Evolutionary conservation across 2,329 filamentous ascomycete genomes (phyloP).

Genomic region (Aureobasidium zeae): DNA sequence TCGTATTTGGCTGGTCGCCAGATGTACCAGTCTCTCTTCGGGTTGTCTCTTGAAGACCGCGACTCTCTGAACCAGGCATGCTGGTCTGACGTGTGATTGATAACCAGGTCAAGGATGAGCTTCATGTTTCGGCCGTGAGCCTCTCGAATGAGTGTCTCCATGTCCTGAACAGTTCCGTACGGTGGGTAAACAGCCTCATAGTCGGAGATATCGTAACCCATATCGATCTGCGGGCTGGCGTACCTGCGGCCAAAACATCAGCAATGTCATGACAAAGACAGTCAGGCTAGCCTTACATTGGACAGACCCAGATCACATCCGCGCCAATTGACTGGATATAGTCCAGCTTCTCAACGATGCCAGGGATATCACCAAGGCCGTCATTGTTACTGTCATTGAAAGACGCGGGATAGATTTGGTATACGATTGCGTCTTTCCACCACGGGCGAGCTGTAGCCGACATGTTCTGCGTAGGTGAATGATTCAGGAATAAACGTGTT

Average conservation of each 20-base stretch:
- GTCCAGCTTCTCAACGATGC: slow-evolving; percentile 53
- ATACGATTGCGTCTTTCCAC: slow-evolving; percentile 40
- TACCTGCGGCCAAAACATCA: slow-evolving; percentile 26
- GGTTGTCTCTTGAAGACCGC: slow-evolving; percentile 39
- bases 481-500: neutral
- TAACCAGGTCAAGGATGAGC: slow-evolving; percentile 64
- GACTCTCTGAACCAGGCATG: slow-evolving; percentile 52
- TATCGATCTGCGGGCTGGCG: slow-evolving; percentile 55
- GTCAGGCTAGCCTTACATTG: slow-evolving; percentile 37
- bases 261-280: neutral
- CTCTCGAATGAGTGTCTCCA: slow-evolving; percentile 52
- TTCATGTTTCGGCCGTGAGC: slow-evolving; percentile 57
- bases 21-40: slow-evolving; percentile 49
- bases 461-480: neutral
- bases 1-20: slow-evolving; percentile 39
- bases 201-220: slow-evolving; percentile 62
- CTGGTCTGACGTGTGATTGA: slow-evolving; percentile 65
- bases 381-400: slow-evolving; percentile 48
- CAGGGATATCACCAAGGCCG: slow-evolving; percentile 53
- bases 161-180: slow-evolving; percentile 58
- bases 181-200: slow-evolving; percentile 56
- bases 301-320: slow-evolving; percentile 58
- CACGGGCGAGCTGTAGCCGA: slow-evolving; percentile 22
- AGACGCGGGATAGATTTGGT: slow-evolving; percentile 38
- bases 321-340: slow-evolving; percentile 54